Evolutionary conservation across 345 rosid genomes (phyloP).

Genomic region (Eucalyptus microcorys): DNA sequence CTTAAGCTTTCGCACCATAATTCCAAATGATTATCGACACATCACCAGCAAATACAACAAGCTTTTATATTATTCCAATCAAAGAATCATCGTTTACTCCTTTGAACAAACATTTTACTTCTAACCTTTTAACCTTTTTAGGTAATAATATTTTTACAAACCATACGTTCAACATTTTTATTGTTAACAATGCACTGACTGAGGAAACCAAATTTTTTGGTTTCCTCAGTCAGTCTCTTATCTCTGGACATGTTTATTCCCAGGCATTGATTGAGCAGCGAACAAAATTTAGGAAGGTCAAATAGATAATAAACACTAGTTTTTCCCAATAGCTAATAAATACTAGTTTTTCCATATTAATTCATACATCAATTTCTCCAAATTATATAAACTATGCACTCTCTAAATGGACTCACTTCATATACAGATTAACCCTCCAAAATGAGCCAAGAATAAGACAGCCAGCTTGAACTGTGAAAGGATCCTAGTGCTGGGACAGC

Average conservation of each 20-base stretch:
- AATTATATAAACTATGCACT: background rate
- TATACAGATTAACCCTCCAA: background rate
- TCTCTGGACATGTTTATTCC: background rate
- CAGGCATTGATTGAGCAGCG: background rate
- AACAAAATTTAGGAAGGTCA: background rate
- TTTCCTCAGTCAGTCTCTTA: background rate
- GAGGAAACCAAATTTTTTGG: background rate
- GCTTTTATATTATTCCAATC: background rate
- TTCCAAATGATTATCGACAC: background rate
- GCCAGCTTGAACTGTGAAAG: background rate
- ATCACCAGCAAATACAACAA: background rate
- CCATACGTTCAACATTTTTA: background rate
- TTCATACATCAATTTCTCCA: background rate
- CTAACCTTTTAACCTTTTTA: background rate
- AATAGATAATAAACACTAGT: background rate
- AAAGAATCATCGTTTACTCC: background rate
- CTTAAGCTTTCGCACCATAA: background rate
- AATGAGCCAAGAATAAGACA: background rate
- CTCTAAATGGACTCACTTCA: background rate
- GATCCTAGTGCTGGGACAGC: background rate
- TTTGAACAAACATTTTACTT: background rate
- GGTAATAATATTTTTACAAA: background rate
- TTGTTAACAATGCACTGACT: background rate
- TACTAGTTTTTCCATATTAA: background rate
- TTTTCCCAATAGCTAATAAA: background rate